Evolutionary conservation across 2,329 filamentous ascomycete species (phyloP).

Genomic region (Neonectria hederae): DNA sequence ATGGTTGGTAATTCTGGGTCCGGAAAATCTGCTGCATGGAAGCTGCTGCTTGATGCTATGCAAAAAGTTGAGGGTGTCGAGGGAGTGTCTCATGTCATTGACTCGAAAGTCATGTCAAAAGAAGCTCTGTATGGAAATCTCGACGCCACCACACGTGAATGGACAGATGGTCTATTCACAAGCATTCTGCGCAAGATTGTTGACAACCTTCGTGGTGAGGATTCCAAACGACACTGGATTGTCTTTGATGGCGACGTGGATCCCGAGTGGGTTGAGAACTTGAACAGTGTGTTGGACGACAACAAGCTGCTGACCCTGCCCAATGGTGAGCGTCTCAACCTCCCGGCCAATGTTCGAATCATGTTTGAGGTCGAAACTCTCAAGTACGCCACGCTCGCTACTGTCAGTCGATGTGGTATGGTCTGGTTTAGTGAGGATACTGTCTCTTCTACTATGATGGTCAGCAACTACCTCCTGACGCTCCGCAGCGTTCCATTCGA

Average conservation of each 20-base stretch:
- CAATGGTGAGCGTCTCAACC: conserved; percentile 95
- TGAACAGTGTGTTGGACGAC: conserved; percentile 99
- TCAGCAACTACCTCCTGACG: conserved; percentile 87
- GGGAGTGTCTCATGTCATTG: conserved; percentile 96
- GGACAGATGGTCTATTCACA: conserved; percentile 98
- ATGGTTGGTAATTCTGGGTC: conserved; percentile 99
- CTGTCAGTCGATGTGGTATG: conserved; percentile 99
- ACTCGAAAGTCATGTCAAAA: conserved; percentile 99
- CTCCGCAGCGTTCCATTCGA: conserved; percentile 88
- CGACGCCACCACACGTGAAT: conserved; percentile 96
- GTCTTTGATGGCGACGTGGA: conserved; percentile 99
- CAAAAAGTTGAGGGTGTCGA: conserved; percentile 92
- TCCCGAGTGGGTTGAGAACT: conserved; percentile 98
- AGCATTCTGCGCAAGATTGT: conserved; percentile 98
- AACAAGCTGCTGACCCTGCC: conserved; percentile 97
- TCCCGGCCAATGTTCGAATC: conserved; percentile 94
- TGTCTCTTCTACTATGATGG: conserved; percentile 91
- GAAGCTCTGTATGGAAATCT: conserved; percentile 95
- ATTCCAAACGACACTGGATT: conserved; percentile 98
- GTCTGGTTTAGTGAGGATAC: conserved; percentile 99
- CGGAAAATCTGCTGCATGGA: conserved; percentile 96
- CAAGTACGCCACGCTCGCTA: conserved; percentile 96
- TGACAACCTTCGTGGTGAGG: conserved; percentile 96
- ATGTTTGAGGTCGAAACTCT: conserved; percentile 99
- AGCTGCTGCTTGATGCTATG: conserved; percentile 87